Base-by-base conservation (phyloP, 1,284 basidiomycete genomes). In the Sanghuangporus weigelae region DNA sequence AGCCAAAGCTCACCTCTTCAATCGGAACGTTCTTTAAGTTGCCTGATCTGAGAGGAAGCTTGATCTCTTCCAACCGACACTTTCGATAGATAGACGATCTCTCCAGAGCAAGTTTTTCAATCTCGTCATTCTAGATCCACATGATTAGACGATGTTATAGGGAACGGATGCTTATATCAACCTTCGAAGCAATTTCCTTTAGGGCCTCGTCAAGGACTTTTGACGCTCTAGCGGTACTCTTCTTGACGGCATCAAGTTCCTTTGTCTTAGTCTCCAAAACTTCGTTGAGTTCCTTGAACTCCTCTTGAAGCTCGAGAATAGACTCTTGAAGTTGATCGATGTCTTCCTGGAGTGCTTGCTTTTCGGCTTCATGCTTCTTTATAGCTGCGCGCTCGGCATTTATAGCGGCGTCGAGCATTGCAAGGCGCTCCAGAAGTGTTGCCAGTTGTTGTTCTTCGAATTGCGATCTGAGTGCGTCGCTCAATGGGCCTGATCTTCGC, bases 51-150 rank as follows among this genome's bases (percentile, higher is more conserved):
- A 99, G 77, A 0, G 96, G 96, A 23, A 99, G 75, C 54, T 85
- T 83, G 69, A 99, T 91, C 71, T 97, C 95, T 70, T 99, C 97
- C 44, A 99, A 80, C 66, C 95, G 86, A 76, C 96, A 98, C 70
- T 91, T 90, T 21, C 96, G 85, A 74, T 97, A 99, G 61, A 95
- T 85, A 0, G 87, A 80, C 19, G 94, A 92, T 31, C 97, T 83
- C 70, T 98, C 95, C 19, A 94, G 81, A 0, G 88, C 91, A 11
- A 92, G 77, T 70, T 93, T 93, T 75, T 96, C 94, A 65, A 98
- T 98, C 71, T 95, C 90, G 73, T 96, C 95, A 70, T 96, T 97
- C 92, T 94, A 65, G 46, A 36, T 31, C 1, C 31, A 26, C 51
- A n/a, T 51, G 55, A 60, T 59, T 66, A 63, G 55, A 46, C n/a